phyloP scores from a whole-genome alignment of 2,329 filamentous ascomycete species.

The Botrytis pseudocinerea region DNA sequence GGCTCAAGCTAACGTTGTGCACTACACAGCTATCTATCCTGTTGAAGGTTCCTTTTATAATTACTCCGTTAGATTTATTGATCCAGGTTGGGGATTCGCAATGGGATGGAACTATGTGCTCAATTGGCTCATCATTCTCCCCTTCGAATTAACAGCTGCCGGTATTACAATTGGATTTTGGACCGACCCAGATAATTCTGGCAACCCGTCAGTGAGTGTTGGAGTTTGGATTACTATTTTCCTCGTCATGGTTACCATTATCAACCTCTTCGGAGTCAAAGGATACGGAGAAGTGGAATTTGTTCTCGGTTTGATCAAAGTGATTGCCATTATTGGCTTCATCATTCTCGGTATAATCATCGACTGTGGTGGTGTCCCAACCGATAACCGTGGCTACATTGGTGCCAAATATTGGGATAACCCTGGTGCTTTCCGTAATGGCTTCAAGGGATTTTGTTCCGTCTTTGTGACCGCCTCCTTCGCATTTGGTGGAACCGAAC shows the following conservation, averaged over 20 bases:
- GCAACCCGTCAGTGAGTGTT: constrained; percentile 49
- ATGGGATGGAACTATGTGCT: constrained; percentile 94
- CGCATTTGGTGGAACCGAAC: constrained; percentile 71
- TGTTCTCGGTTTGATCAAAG: constrained; percentile 81
- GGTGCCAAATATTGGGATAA: constrained; percentile 72
- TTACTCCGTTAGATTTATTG: constrained; percentile 90
- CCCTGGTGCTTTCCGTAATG: constrained; percentile 80
- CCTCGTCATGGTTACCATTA: constrained; percentile 70
- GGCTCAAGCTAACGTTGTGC: background rate
- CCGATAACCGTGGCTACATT: constrained; percentile 59
- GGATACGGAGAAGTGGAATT: constrained; percentile 94
- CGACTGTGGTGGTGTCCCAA: constrained; percentile 60
- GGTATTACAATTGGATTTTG: constrained; percentile 83
- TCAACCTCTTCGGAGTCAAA: constrained; percentile 87
- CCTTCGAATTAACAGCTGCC: constrained; percentile 83
- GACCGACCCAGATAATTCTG: constrained; percentile 52
- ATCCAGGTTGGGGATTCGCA: constrained; percentile 91
- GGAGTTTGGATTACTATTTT: constrained; percentile 85
- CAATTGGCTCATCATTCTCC: constrained; percentile 82
- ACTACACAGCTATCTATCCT: constrained; percentile 63
- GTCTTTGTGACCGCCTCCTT: constrained; percentile 72
- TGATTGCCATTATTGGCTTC: constrained; percentile 82
- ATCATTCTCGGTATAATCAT: constrained; percentile 78
- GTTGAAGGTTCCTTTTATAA: constrained; percentile 89
- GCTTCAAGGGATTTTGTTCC: constrained; percentile 69